Base-by-base conservation (phyloP, 1,284 basidiomycete species). In the Rugosomyces carneus region DNA sequence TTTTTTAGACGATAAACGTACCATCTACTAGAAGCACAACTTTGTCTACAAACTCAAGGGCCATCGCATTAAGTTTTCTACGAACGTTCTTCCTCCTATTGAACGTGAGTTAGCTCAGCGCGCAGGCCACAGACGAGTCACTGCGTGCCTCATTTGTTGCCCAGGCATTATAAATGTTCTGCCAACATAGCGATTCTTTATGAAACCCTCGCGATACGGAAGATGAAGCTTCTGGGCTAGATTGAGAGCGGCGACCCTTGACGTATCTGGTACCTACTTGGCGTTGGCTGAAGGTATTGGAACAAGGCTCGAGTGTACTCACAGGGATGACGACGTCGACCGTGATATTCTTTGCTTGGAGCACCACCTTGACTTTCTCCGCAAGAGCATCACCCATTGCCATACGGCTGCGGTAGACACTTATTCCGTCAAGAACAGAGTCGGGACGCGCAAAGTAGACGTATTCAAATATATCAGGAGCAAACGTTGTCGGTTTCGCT, bases 151-250 rank as follows among this genome's bases (percentile, higher is more conserved):
- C 79, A 89, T 88, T 63, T 89, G 85, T 63, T 99, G 96, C 19
- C 95, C 96, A 6, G 96, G 95, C 96, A 99, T 99, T 70, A 99
- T 99, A 67, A 99, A 99, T 0, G 96, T 99, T 52, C 96, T 75
- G 2, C 95, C 96, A 39, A 99, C 92, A 69, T 99, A 99, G 38
- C 96, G 84, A 68, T 99, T 99, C 76, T 99, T 99, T 59, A 99
- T 84, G 65, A 99, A 99, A 2, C 96, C 96, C 72, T 99, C 96
- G 40, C 96, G 81, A 69, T 99, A 99, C 2, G 96, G 95, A 24
- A 99, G 73, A 13, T 77, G 65, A 41, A 99, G 75, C 60, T 84
- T 88, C 66, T 99, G 95, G 16, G 96, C 96, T 37, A 95, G 71
- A 64, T 99, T 95, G 47, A 99, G 70, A 3, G 96, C 96, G 6